Evolutionary conservation across 257 asterid genomes (phyloP).

Genomic region (Solanum verrucosum): DNA sequence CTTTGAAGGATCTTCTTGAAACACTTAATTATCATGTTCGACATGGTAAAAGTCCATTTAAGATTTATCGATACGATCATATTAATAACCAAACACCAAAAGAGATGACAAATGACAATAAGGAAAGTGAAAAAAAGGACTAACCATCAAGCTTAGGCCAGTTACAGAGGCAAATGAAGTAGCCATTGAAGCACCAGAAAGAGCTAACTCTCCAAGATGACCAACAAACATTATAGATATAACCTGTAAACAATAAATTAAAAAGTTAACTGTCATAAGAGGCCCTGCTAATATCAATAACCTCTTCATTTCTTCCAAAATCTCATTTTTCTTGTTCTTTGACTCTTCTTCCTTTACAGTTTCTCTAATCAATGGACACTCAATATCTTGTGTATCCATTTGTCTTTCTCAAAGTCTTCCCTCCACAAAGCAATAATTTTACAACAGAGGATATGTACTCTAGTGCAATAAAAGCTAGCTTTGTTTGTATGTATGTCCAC

Average conservation of each 20-base stretch:
- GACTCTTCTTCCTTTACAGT: neutral
- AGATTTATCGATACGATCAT: neutral
- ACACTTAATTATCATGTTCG: too few species aligned
- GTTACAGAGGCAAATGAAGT: slow-evolving; percentile 2
- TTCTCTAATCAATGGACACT: neutral
- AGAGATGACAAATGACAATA: neutral
- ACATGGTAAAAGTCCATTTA: neutral
- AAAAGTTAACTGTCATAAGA: neutral
- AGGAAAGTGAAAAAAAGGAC: neutral
- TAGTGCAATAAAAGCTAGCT: neutral
- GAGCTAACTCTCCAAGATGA: slow-evolving; percentile 5
- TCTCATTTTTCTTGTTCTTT: neutral
- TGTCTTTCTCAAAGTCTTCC: neutral
- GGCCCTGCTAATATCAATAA: slow-evolving; percentile 3
- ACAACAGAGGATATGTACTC: neutral
- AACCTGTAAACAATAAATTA: neutral
- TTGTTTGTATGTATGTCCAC: neutral
- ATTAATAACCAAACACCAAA: neutral
- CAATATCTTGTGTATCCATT: neutral
- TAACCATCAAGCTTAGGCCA: neutral
- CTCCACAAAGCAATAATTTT: neutral
- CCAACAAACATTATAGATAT: slow-evolving; percentile 17
- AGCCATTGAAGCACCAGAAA: slow-evolving; percentile 15
- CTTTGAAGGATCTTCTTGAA: too few species aligned
- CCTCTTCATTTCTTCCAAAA: slow-evolving; percentile 4